Base-by-base conservation (phyloP, 202 grass and related monocot species). In the Eragrostis tef region DNA sequence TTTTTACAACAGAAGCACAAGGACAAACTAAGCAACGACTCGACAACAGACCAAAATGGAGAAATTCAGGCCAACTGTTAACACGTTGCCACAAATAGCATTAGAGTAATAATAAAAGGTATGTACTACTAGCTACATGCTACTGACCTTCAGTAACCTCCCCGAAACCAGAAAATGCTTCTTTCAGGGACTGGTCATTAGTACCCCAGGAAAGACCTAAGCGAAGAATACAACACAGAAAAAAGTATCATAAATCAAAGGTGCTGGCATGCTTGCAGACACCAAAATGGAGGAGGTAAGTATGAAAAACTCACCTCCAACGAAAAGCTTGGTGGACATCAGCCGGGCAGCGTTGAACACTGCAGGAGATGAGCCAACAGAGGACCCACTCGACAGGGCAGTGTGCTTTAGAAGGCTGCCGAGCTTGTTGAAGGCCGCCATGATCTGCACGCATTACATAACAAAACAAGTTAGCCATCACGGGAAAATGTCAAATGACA, bases 391-490 rank as follows among this genome's bases (percentile, higher is more conserved):
- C 31, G 51, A 49, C 52, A 95, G 11, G 67, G 34, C 29, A 15
- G 79, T 87, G 19, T 90, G 83, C 85, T 90, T 93, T 8, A 93
- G 41, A 74, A 96, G 83, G 83, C 87, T 67, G 15, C 93, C 85
- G 2, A 99, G 78, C 83, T 93, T 99, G 90, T 90, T 90, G 71
- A 80, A 87, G 47, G 90, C 92, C 14, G 90, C 87, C 96, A 99
- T 99, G 24, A 79, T 20, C 88, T 93, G 81, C 11, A 21, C 31
- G 72, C 11, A 45, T 72, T 72, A n/a, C 11, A 11, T 29, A 72
- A 51, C 3, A 7, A 25, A 51, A 9, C 9, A 60, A 10, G 5
- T 75, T 67, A 58, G 71, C 29, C 46, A 67, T 57, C 4, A 77
- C 12, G 5, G 42, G 14, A 58, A 2, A 9, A 49, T 27, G 48